These are phyloP conservation scores for Penicillium sp. DNA, from an alignment of 2,329 filamentous ascomycete species.

Conservation along the genomic window DNA sequence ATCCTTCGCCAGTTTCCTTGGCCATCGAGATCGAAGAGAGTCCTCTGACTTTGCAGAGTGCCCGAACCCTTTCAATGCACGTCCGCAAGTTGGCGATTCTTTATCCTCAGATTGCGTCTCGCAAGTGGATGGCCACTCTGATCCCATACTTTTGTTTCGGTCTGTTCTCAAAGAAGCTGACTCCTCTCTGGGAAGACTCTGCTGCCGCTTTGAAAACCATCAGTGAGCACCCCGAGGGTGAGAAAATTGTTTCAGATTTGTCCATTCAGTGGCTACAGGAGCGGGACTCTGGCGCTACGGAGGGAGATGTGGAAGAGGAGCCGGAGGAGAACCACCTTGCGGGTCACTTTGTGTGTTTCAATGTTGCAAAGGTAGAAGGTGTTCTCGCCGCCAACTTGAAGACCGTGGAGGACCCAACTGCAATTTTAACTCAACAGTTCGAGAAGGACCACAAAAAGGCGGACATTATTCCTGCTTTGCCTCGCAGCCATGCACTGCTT, in stretches of 20 bases:
- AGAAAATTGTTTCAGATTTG: conserved; percentile 69
- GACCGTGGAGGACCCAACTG: conserved; percentile 54
- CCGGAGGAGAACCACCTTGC: conserved; percentile 24
- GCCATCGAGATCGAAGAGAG: conserved; percentile 81
- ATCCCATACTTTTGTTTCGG: conserved; percentile 86
- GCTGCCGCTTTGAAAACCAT: conserved; percentile 75
- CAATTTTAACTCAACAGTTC: conserved; percentile 65
- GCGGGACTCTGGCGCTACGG: conserved; percentile 24
- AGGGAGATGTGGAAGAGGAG: conserved; percentile 28
- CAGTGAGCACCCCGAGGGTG: conserved; percentile 67
- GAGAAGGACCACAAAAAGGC: conserved; percentile 58
- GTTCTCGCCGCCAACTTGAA: conserved; percentile 55
- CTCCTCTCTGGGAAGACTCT: conserved; percentile 85
- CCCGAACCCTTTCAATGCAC: conserved; percentile 78
- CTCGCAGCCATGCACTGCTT: conserved; percentile 76
- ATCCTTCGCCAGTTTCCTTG: conserved; percentile 47
- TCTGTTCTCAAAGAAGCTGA: conserved; percentile 79
- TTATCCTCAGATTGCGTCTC: conserved; percentile 61
- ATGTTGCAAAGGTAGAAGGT: conserved; percentile 62
- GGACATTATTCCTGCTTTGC: conserved; percentile 44
- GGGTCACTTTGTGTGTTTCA: conserved; percentile 77
- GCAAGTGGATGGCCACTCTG: conserved; percentile 68
- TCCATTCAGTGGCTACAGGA: conserved; percentile 74
- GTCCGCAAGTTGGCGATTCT: conserved; percentile 71
- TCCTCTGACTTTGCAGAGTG: conserved; percentile 72